Base-by-base conservation (phyloP, 805 yeast genomes). In the Cyberlindnera lachancei region DNA sequence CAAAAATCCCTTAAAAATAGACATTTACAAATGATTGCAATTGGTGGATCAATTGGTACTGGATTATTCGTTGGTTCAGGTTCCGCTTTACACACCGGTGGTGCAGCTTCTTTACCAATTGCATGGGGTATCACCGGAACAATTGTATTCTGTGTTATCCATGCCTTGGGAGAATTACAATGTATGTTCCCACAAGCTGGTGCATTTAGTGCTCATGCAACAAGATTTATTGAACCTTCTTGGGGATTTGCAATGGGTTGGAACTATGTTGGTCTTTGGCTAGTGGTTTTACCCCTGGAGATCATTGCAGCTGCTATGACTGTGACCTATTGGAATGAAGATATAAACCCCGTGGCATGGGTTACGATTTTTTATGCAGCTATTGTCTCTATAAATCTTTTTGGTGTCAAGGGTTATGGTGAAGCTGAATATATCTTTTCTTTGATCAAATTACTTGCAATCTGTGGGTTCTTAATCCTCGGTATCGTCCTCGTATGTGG, bases 41-140 rank as follows among this genome's bases (percentile, higher is more conserved):
- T 79, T 27, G 83, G 83, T 24, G 77, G 81, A 28, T 67, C 78
- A 25, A 71, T 78, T 23, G 84, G 84, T 37, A 75, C 83, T 0
- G 84, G 86, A 50, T 56, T 78, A 35, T 75, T 79, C 40, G 70
- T 78, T 33, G 83, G 82, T 36, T 68, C 80, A 3, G 84, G 83
- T 33, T 56, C 66, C 26, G 73, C 81, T 1, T 59, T 79, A 38
- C 51, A 52, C 22, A 62, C 66, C 14, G 80, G 80, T 47, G 86
- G 86, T 25, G 80, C 83, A 5, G 82, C 75, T 3, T 70, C 79
- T 21, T 52, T 78, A 22, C 63, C 78, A 31, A 69, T 77, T 25
- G 77, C 72, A 39, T 70, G 76, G 63, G 44, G 55, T 15, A 55
- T 74, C 23, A 64, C 72, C 18, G 79, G 80, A 35, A 48, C 72